Base-by-base conservation (phyloP, 805 yeast species). In the Lipomyces chichibuensis region DNA sequence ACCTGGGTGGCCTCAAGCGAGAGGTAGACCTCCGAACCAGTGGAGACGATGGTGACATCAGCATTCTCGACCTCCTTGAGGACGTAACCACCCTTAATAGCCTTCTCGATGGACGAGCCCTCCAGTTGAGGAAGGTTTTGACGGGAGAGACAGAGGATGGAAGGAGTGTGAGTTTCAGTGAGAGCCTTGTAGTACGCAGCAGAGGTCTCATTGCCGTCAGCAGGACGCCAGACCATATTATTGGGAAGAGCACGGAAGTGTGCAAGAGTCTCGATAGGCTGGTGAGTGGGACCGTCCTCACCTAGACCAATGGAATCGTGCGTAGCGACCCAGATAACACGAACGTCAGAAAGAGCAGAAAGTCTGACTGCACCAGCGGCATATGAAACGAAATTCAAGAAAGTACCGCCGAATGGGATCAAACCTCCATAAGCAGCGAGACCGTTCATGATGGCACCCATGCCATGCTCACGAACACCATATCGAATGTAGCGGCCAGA, bases 401-500 rank as follows among this genome's bases (percentile, higher is more conserved):
- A 94, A 77, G 99, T 94, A 82, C 97, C 98, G 80, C 97, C 97
- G 83, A 88, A 93, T 75, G 92, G 88, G 81, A 88, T 90, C 85
- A 84, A 87, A 83, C 91, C 91, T 72, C 88, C 88, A 77, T 82
- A 94, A 64, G 97, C 98, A 67, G 95, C 85, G 75, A 94, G 90
- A 89, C 99, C 99, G 83, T 95, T 94, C 87, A 93, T 85, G 80
- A 93, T 90, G 72, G 98, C 97, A 83, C 97, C 97, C 98, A 94
- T 92, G 80, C 91, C 98, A 82, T 95, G 98, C 85, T 94, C 99
- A 83, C 99, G 90, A 73, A 94, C 97, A 88, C 99, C 99, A 80
- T 89, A 94, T 84, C 98, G 89, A 81, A 94, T 84, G 84, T 94
- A 94, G 79, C 97, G 89, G 79, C 99, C 99, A 66, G 87, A 71